phyloP scores from a whole-genome alignment of 108 stramenopile genomes.

The Nitzschia putrida region DNA sequence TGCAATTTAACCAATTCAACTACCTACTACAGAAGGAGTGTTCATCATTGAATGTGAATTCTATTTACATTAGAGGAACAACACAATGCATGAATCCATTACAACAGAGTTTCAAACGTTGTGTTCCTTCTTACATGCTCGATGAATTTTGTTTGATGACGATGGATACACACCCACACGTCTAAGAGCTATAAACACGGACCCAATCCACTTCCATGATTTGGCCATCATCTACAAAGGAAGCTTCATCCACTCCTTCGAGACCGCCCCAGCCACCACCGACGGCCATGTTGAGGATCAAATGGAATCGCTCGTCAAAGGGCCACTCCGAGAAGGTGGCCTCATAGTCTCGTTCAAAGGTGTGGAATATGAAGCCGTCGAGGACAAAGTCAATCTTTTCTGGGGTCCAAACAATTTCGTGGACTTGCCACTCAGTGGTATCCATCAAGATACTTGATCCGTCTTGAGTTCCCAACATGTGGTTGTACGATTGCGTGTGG shows the following conservation, averaged over 20 bases:
- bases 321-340: constrained; percentile 21
- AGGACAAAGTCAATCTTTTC: constrained; percentile 15
- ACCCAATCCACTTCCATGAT: constrained; percentile 41
- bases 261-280: constrained; percentile 36
- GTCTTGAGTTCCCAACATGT: constrained; percentile 10
- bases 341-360: constrained; percentile 7
- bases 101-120: no score
- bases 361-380: constrained; percentile 14
- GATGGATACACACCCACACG: no score
- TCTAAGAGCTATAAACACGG: constrained; percentile 25
- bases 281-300: constrained; percentile 43
- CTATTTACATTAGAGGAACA: neutral
- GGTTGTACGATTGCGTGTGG: constrained; percentile 8
- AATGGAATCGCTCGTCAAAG: constrained; percentile 30
- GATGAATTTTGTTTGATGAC: no score
- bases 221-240: neutral
- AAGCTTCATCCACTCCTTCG: constrained; percentile 5
- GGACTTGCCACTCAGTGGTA: constrained; percentile 12
- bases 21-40: neutral
- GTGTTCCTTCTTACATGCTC: no score
- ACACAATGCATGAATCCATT: no score
- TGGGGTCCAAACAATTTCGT: constrained; percentile 12
- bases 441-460: neutral
- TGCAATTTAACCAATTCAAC: no score
- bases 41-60: neutral